Percentiles rank a stretch among this genome's conserved stretches.
These are phyloP conservation scores for Xylaria palmicola DNA, from an alignment of 495 filamentous ascomycete species.

Conservation along the genomic window DNA sequence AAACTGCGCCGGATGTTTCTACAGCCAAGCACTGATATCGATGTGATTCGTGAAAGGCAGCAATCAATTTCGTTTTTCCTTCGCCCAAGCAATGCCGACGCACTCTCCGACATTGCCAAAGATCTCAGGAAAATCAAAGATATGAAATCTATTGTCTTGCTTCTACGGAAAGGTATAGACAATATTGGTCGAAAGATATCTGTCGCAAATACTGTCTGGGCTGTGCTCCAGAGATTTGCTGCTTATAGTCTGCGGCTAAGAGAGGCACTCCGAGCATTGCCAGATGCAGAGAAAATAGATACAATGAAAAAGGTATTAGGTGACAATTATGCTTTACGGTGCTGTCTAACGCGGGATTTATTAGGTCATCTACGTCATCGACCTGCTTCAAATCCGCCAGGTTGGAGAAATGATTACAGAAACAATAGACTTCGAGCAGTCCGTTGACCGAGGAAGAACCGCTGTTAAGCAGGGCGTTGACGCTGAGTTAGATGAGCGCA, in stretches of 20 bases:
- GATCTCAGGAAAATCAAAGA: constrained; percentile 76
- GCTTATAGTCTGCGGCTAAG: constrained; percentile 65
- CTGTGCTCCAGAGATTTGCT: constrained; percentile 52
- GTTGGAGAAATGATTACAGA: constrained; percentile 70
- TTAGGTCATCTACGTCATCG: constrained; percentile 43
- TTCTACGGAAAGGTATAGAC: constrained; percentile 74
- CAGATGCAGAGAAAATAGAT: constrained; percentile 50
- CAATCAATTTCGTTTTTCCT: constrained; percentile 67
- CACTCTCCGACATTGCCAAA: constrained; percentile 57
- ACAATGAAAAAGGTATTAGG: constrained; percentile 59
- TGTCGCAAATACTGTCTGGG: constrained; percentile 71
- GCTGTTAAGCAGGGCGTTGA: constrained; percentile 74
- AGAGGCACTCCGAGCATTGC: constrained; percentile 62
- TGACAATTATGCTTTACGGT: neutral
- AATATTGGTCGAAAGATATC: constrained; percentile 55
- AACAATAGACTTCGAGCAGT: constrained; percentile 80
- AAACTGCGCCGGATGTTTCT: constrained; percentile 82
- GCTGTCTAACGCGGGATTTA: constrained; percentile 11
- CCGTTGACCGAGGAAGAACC: constrained; percentile 69
- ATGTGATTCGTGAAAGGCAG: constrained; percentile 72
- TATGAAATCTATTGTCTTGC: constrained; percentile 65
- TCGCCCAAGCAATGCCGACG: constrained; percentile 62
- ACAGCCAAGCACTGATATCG: constrained; percentile 68
- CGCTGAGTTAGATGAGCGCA: constrained; percentile 73
- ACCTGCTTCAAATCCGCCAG: constrained; percentile 54